Base-by-base conservation (phyloP, 768 basidiomycete genomes). In the Guyanaporus albipodus region DNA sequence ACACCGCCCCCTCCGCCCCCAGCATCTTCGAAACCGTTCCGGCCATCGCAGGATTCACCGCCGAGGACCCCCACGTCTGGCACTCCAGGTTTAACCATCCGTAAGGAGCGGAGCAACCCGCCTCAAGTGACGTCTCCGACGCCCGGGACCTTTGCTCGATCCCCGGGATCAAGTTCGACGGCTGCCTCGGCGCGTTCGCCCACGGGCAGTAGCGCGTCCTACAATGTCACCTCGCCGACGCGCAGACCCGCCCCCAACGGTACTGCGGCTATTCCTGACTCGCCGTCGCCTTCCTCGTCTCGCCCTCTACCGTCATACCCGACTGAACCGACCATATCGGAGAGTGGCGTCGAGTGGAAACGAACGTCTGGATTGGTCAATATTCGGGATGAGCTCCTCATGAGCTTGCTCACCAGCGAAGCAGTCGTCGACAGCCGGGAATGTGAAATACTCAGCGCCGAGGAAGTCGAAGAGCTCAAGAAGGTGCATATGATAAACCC, bases 341-440 rank as follows among this genome's bases (percentile, higher is more conserved):
- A 69, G 14, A 67, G 69, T 37, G 53, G 58, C 15, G 19, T 41
- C 11, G 70, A 70, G 24, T 67, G 67, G 67, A 75, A 76, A 53
- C 72, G 72, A 17, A 58, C 69, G 10, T 77, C 77, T 8, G 68
- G 62, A 8, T 52, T 69, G 38, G 64, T 77, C 44, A 83, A 80
- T 52, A 79, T 79, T 14, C 76, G 84, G 36, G 92, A 96, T 57
- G 89, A 93, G 52, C 77, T 98, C 37, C 75, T 97, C 53, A 77
- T 96, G 62, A 88, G 87, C 62, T 76, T 99, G 32, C 71, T 98
- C 53, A 88, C 93, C 33, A 92, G 92, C 44, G 92, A 97, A 67
- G 95, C 95, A 5, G 80, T 90, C 33, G 83, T 97, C n/a, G 92
- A 97, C 58, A 89, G 89, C 58, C 82, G 87, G 24, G 80, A 81